Evolutionary conservation across 805 yeast genomes (phyloP).

Genomic region (Starmerella geochares): DNA sequence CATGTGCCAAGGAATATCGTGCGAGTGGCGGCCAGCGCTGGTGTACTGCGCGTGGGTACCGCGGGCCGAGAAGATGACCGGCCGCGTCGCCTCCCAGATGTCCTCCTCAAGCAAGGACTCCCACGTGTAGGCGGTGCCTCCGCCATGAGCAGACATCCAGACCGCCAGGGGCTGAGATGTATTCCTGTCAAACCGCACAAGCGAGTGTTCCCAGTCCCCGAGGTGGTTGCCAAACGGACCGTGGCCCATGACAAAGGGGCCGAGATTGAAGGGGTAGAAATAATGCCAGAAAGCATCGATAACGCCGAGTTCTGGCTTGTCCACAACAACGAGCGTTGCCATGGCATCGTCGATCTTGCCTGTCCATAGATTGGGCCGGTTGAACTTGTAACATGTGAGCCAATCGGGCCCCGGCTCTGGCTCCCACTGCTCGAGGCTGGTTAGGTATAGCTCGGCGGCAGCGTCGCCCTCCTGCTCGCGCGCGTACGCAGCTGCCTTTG

Average conservation of each 20-base stretch:
- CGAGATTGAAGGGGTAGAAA: slow-evolving; percentile 85
- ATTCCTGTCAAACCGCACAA: slow-evolving; percentile 57
- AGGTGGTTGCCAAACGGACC: slow-evolving; percentile 97
- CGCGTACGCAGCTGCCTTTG: slow-evolving; percentile 9
- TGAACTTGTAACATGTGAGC: slow-evolving; percentile 58
- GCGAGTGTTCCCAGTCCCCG: slow-evolving; percentile 96
- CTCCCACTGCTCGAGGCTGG: slow-evolving; percentile 61
- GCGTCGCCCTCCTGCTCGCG: slow-evolving; percentile 31
- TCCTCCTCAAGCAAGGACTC: slow-evolving; percentile 49
- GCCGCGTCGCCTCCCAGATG: slow-evolving; percentile 37
- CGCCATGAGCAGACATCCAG: slow-evolving; percentile 98
- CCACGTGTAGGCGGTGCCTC: slow-evolving; percentile 82
- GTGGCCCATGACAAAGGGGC: slow-evolving; percentile 93
- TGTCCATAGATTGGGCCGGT: slow-evolving; percentile 57
- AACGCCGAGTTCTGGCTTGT: slow-evolving; percentile 68
- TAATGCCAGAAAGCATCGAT: slow-evolving; percentile 95
- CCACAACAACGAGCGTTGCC: slow-evolving; percentile 70
- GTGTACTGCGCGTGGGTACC: slow-evolving; percentile 98
- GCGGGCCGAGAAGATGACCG: slow-evolving; percentile 78
- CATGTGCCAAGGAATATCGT: slow-evolving; percentile 86
- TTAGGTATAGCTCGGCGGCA: slow-evolving; percentile 41
- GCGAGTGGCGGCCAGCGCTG: slow-evolving; percentile 91
- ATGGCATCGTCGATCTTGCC: slow-evolving; percentile 72
- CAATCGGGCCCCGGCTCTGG: slow-evolving; percentile 49
- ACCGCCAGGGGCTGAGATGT: slow-evolving; percentile 69